phyloP scores from a whole-genome alignment of 805 yeast genomes.

The Kazachstania kunashirensis region DNA sequence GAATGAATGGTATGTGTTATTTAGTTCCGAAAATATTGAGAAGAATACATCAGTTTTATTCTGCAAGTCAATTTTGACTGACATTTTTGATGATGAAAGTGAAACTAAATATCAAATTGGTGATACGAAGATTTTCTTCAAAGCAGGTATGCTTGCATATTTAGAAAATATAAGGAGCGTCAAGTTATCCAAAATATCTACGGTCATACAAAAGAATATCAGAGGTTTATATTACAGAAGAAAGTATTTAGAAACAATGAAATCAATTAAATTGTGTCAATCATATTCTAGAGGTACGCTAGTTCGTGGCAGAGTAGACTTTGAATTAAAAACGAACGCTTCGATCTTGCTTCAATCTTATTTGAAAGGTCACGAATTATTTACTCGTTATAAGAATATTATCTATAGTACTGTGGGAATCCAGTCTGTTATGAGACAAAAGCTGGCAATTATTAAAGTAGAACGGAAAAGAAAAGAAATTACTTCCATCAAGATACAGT shows the following conservation, averaged over 20 bases:
- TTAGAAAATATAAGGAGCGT: conserved; percentile 77
- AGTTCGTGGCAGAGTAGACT: conserved; percentile 45
- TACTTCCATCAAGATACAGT: conserved; percentile 61
- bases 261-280: conserved; percentile 52
- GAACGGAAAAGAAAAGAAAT: conserved; percentile 38
- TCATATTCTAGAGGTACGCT: conserved; percentile 53
- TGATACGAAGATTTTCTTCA: conserved; percentile 85
- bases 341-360: conserved; percentile 65
- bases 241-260: conserved; percentile 44
- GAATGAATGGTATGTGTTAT: conserved; percentile 50
- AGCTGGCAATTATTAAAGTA: conserved; percentile 39
- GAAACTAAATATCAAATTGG: conserved; percentile 83
- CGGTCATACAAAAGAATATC: conserved; percentile 74
- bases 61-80: conserved; percentile 55
- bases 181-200: conserved; percentile 66
- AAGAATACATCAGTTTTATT: conserved; percentile 48
- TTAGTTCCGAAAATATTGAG: conserved; percentile 37
- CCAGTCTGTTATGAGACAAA: conserved; percentile 41
- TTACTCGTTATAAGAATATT: conserved; percentile 28
- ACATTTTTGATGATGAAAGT: conserved; percentile 50
- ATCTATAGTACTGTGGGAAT: conserved; percentile 22
- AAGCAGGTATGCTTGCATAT: conserved; percentile 92
- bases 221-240: conserved; percentile 57
- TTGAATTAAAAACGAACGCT: conserved; percentile 51
- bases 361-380: conserved; percentile 43